Percentiles rank a stretch among this genome's conserved stretches.
These are phyloP conservation scores for Astrothelium macrocarpum DNA, from an alignment of 495 filamentous ascomycete genomes.

Conservation along the genomic window DNA sequence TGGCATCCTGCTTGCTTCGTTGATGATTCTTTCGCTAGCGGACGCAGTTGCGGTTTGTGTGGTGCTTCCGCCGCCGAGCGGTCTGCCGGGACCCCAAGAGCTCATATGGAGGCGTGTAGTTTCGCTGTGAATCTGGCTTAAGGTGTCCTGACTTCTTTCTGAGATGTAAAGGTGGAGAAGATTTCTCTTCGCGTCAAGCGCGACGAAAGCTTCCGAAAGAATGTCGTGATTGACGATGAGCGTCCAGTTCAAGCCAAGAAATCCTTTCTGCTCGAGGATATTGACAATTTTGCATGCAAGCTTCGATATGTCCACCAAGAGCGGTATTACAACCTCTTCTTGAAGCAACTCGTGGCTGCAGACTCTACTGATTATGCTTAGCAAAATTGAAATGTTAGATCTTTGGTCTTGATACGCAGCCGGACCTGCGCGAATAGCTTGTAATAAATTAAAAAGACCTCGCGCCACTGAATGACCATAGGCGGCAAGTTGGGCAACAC, in stretches of 20 bases:
- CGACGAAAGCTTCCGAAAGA: not conserved
- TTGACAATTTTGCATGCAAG: not conserved
- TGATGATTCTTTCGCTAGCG: not conserved
- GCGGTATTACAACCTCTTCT: not conserved
- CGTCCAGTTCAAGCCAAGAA: not conserved
- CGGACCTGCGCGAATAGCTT: not conserved
- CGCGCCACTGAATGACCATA: not conserved
- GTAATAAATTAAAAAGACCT: not conserved
- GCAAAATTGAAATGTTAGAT: not conserved
- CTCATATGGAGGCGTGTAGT: not conserved
- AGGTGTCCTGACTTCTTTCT: not conserved
- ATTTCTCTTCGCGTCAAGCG: not conserved
- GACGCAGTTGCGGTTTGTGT: not conserved
- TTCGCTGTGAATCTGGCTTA: not conserved
- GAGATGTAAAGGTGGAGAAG: constrained; percentile 2
- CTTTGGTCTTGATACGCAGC: not conserved
- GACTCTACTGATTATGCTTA: not conserved
- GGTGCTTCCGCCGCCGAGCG: not conserved
- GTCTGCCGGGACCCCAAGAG: not conserved
- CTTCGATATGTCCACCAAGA: not conserved
- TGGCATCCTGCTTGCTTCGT: not conserved
- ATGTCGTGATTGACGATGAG: not conserved
- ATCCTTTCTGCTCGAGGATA: not conserved
- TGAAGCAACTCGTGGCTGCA: not conserved
- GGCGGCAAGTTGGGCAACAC: not conserved